Conservation (phyloP, 768 basidiomycete genomes). For the Lactarius hatsudake region DNA sequence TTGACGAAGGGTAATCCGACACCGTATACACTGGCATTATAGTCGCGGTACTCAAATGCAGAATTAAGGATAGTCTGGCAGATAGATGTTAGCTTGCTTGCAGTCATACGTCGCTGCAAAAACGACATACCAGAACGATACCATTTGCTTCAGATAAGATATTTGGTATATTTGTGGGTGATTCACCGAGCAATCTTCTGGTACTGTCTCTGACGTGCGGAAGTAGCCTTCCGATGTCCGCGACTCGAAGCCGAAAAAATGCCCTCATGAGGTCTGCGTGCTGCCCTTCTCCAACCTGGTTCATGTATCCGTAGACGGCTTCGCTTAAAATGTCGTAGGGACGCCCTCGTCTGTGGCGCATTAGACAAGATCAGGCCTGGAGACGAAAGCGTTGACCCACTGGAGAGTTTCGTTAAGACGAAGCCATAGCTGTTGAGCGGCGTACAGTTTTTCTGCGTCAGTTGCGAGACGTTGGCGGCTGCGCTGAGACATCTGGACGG, state of each 20-base stretch:
- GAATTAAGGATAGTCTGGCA: constrained; percentile 67
- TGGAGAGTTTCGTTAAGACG: constrained; percentile 63
- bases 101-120: background rate
- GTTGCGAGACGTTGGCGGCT: constrained; percentile 71
- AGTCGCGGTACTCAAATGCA: constrained; percentile 70
- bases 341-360: constrained; percentile 47
- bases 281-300: constrained; percentile 48
- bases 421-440: constrained; percentile 80
- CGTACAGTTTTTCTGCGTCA: constrained; percentile 86
- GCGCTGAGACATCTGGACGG: constrained; percentile 69
- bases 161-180: constrained; percentile 42
- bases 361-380: background rate
- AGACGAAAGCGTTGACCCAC: constrained; percentile 39
- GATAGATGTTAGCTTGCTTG: background rate
- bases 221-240: constrained; percentile 64
- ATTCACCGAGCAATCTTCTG: constrained; percentile 42
- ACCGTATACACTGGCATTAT: constrained; percentile 74
- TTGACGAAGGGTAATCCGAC: constrained; percentile 65
- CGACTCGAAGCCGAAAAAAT: constrained; percentile 75
- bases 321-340: constrained; percentile 65
- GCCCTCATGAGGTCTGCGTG: constrained; percentile 77
- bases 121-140: constrained; percentile 57
- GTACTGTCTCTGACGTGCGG: constrained; percentile 56
- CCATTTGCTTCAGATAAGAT: constrained; percentile 66
- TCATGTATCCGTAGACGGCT: constrained; percentile 67